phyloP scores from a whole-genome alignment of 1,284 basidiomycete genomes.

The Dichomitus squalens region DNA sequence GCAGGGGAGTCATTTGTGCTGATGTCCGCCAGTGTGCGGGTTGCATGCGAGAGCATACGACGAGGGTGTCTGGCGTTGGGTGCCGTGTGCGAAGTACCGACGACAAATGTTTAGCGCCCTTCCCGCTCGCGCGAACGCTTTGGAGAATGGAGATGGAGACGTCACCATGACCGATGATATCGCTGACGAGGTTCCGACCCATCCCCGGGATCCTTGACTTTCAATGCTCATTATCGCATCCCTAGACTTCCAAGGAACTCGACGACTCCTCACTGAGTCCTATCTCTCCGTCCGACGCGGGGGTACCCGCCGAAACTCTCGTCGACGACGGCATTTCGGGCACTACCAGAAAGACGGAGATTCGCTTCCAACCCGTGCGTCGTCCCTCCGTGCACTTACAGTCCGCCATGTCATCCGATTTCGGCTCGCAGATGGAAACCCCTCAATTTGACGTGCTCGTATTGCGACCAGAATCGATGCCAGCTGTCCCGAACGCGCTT shows the following conservation, averaged over 20 bases:
- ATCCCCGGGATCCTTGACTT: too few relatives aligned
- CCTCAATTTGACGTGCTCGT: conserved; percentile 14
- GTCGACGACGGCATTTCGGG: conserved; percentile 12
- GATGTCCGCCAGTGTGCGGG: conserved; percentile 2
- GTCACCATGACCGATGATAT: conserved; percentile 4
- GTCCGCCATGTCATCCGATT: too few relatives aligned
- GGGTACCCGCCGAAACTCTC: conserved; percentile 3
- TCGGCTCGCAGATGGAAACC: conserved; percentile 1
- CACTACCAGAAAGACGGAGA: conserved; percentile 9
- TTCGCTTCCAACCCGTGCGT: conserved; percentile 14
- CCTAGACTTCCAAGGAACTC: neutral
- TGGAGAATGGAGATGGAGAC: conserved; percentile 4
- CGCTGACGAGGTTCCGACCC: neutral
- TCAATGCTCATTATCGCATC: neutral
- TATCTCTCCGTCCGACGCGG: neutral
- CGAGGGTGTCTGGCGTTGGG: conserved; percentile 9
- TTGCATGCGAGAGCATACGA: conserved; percentile 11
- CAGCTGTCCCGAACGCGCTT: neutral
- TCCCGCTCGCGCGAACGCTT: neutral
- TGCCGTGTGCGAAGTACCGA: conserved; percentile 3
- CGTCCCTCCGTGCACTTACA: neutral
- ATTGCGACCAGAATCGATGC: conserved; percentile 10
- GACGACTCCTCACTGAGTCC: neutral
- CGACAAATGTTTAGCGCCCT: neutral
- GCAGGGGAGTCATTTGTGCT: neutral